Percentiles rank a stretch among this genome's conserved stretches.
Conservation (phyloP, 148 eudicot genomes). For the Arctostaphylos glauca region DNA sequence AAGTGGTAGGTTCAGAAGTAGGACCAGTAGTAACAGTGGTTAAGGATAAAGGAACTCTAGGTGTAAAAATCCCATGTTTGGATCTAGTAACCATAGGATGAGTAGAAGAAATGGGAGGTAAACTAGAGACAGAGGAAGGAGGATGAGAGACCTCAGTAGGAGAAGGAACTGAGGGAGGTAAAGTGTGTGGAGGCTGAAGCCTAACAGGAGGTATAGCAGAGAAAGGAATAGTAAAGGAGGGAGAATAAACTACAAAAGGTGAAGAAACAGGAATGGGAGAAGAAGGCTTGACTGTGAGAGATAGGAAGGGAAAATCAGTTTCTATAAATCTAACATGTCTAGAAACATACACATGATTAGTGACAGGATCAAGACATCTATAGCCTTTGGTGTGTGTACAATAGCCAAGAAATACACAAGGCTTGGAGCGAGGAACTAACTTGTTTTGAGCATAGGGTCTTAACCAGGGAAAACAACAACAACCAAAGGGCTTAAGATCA, state of each 20-base stretch:
- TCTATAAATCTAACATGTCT: neutral
- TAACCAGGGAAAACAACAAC: neutral
- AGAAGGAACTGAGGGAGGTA: too few species aligned
- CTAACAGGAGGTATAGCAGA: too few species aligned
- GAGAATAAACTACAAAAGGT: too few species aligned
- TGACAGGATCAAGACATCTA: neutral
- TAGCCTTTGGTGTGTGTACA: neutral
- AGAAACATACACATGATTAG: neutral
- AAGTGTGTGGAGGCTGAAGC: too few species aligned
- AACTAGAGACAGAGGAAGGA: too few species aligned
- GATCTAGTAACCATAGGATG: neutral
- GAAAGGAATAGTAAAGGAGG: too few species aligned
- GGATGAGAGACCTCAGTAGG: too few species aligned
- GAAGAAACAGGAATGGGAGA: too few species aligned
- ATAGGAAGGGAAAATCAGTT: neutral
- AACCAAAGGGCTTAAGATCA: neutral
- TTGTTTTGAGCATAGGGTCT: neutral
- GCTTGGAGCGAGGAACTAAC: neutral
- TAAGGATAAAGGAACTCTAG: too few species aligned
- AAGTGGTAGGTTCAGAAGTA: neutral
- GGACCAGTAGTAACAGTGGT: neutral
- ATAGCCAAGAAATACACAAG: neutral
- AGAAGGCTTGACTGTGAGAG: too few species aligned
- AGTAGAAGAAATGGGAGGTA: neutral
- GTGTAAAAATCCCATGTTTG: neutral